Evolutionary conservation across 2,329 filamentous ascomycete species (phyloP).

Genomic region (Claviceps sp.): DNA sequence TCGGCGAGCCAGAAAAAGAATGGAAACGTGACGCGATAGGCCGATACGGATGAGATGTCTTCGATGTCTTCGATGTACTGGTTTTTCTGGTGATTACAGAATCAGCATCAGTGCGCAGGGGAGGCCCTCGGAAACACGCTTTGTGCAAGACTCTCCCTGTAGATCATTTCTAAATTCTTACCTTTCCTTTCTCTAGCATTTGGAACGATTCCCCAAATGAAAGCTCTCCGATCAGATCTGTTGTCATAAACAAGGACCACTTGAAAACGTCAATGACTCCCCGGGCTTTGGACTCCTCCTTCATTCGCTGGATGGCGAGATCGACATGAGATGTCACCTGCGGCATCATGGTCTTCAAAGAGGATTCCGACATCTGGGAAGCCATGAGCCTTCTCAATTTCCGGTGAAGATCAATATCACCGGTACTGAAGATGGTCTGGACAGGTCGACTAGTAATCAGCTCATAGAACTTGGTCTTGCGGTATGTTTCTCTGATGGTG

Average conservation of each 20-base stretch:
- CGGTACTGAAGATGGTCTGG: conserved; percentile 24
- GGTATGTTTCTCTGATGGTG: conserved; percentile 12
- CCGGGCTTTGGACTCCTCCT: conserved; percentile 24
- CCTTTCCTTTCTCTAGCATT: conserved; percentile 36
- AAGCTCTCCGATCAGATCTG: conserved; percentile 39
- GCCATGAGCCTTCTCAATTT: conserved; percentile 28
- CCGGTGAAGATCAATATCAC: conserved; percentile 24
- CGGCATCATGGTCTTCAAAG: conserved; percentile 18
- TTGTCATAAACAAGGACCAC: conserved; percentile 41
- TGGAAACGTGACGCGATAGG: conserved; percentile 17
- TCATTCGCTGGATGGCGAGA: conserved; percentile 29
- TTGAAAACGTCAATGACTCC: conserved; percentile 33
- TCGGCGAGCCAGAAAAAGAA: conserved; percentile 12
- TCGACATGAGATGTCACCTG: conserved; percentile 23
- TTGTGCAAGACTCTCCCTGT: neutral
- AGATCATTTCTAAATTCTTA: conserved; percentile 15
- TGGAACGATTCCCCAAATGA: conserved; percentile 42
- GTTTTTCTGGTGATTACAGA: conserved; percentile 12
- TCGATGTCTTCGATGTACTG: conserved; percentile 27
- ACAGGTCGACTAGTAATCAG: conserved; percentile 8
- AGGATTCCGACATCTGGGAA: conserved; percentile 23
- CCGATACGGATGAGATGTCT: conserved; percentile 11
- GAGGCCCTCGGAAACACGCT: neutral
- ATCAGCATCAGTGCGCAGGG: neutral
- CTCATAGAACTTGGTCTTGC: conserved; percentile 14